Evolutionary conservation across 306 rosid species (phyloP).

Genomic region (Vigna mungo): DNA sequence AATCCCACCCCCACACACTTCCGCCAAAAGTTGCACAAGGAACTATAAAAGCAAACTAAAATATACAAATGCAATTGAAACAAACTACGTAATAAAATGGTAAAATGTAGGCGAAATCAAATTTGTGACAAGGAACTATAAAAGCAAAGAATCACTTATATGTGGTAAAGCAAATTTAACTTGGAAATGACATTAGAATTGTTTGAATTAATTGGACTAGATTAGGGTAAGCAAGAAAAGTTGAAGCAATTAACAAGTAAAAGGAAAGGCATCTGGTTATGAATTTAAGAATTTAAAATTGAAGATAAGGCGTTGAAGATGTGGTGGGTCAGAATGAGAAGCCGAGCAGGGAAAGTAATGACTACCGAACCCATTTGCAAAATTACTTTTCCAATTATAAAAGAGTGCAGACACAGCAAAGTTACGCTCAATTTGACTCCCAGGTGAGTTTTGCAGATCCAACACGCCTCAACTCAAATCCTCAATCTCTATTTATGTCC

Average conservation of each 20-base stretch:
- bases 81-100: background rate
- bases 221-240: too few relatives aligned
- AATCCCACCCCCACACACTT: background rate
- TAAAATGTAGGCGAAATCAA: background rate
- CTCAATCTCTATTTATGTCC: conserved; percentile 27
- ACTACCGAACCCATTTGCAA: background rate
- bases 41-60: too few relatives aligned
- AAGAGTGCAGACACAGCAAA: conserved; percentile 33
- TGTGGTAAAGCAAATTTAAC: background rate
- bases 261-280: too few relatives aligned
- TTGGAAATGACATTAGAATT: background rate
- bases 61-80: background rate
- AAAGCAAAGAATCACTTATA: background rate
- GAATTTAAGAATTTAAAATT: too few relatives aligned
- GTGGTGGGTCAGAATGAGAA: background rate
- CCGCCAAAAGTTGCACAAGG: background rate
- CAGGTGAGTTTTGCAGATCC: conserved; percentile 52
- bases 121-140: background rate
- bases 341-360: background rate
- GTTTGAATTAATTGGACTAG: too few relatives aligned
- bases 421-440: background rate
- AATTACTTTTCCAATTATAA: background rate
- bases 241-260: too few relatives aligned
- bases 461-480: background rate
- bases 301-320: background rate